Evolutionary conservation across 345 rosid species (phyloP).

Genomic region (Gossypium longicalyx): DNA sequence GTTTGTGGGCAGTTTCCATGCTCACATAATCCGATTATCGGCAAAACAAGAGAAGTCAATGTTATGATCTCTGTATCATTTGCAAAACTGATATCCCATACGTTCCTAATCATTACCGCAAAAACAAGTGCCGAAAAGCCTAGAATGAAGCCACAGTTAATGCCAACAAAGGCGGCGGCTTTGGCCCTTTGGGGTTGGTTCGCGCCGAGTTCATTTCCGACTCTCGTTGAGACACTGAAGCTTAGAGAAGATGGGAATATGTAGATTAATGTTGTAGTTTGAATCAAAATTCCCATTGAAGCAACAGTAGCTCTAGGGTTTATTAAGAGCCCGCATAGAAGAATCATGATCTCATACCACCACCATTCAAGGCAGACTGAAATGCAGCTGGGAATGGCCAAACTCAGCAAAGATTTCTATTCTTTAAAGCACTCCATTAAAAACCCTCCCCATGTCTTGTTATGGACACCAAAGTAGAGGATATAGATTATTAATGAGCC

Average conservation of each 20-base stretch:
- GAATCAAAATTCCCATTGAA: conserved; percentile 78
- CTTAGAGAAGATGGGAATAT: conserved; percentile 79
- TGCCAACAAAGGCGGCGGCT: conserved; percentile 50
- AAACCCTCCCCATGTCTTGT: conserved; percentile 51
- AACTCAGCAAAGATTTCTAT: conserved; percentile 46
- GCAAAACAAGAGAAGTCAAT: conserved; percentile 51
- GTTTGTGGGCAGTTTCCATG: conserved; percentile 79
- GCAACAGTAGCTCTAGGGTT: conserved; percentile 60
- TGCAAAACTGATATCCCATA: conserved; percentile 68
- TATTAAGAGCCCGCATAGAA: conserved; percentile 54
- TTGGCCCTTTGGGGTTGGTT: conserved; percentile 49
- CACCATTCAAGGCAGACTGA: conserved; percentile 90
- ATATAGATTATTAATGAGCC: conserved; percentile 49
- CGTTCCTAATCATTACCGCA: conserved; percentile 40
- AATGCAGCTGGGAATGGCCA: conserved; percentile 69
- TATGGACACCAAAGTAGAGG: conserved; percentile 41
- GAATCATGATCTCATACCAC: conserved; percentile 84
- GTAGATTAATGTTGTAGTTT: conserved; percentile 71
- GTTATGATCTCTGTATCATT: conserved; percentile 47
- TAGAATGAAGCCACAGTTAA: conserved; percentile 44
- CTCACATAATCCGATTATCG: conserved; percentile 72
- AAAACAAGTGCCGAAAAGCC: conserved; percentile 49
- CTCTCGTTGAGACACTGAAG: conserved; percentile 68
- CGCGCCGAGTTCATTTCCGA: conserved; percentile 65
- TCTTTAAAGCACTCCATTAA: conserved; percentile 49